Percentiles rank a stretch among this genome's conserved stretches.
These are phyloP conservation scores for Geotrichum bryndzae DNA, from an alignment of 1,139 yeast species.

Conservation along the genomic window DNA sequence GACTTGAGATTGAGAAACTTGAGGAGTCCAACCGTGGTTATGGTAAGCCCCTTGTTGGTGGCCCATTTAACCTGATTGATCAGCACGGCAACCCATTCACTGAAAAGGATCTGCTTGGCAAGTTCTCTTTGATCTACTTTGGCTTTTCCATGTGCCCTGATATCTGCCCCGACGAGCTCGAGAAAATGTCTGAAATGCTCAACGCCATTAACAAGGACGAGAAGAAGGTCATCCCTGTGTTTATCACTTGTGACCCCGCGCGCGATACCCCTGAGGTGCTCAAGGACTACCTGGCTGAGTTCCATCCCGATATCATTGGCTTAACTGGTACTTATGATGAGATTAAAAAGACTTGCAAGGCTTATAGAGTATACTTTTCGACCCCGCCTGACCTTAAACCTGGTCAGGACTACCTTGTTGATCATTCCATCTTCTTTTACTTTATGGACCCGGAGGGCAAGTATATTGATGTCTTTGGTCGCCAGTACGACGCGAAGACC, in stretches of 20 bases:
- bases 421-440: slow-evolving; percentile 92
- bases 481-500: slow-evolving; percentile 73
- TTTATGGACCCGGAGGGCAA: slow-evolving; percentile 96
- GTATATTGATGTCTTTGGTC: slow-evolving; percentile 89
- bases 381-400: slow-evolving; percentile 92
- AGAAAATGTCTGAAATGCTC: slow-evolving; percentile 77
- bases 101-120: slow-evolving; percentile 65
- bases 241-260: slow-evolving; percentile 94
- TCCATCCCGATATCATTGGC: slow-evolving; percentile 84
- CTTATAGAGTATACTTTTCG: slow-evolving; percentile 87
- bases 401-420: slow-evolving; percentile 93
- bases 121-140: slow-evolving; percentile 76
- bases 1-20: slow-evolving; percentile 62
- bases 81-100: slow-evolving; percentile 68
- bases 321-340: slow-evolving; percentile 86
- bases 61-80: slow-evolving; percentile 71
- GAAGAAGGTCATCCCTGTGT: slow-evolving; percentile 51
- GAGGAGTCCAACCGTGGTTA: slow-evolving; percentile 81
- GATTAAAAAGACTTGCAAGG: slow-evolving; percentile 76
- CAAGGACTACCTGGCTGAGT: slow-evolving; percentile 72
- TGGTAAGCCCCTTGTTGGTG: slow-evolving; percentile 92
- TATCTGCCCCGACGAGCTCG: slow-evolving; percentile 95
- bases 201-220: slow-evolving; percentile 50
- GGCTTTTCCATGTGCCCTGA: slow-evolving; percentile 98
- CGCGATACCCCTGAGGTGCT: slow-evolving; percentile 83